Conservation (phyloP, 257 asterid genomes). For the Solanum peruvianum region DNA sequence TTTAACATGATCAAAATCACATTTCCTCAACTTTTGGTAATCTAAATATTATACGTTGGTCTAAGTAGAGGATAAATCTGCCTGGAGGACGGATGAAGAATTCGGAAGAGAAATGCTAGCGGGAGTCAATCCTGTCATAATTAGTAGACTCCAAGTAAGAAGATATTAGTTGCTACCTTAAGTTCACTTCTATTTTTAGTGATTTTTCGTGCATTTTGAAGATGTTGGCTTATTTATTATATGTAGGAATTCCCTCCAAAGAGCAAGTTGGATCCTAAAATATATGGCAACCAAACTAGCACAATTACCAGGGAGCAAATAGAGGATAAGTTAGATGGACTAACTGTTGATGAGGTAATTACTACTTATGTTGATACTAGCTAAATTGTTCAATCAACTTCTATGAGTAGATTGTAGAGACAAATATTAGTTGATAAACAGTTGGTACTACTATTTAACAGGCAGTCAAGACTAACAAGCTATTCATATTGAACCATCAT, state of each 20-base stretch:
- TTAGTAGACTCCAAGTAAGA: constrained; percentile 14
- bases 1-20: background rate
- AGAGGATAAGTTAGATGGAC: constrained; percentile 6
- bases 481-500: constrained; percentile 16
- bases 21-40: background rate
- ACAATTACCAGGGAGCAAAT: constrained; percentile 7
- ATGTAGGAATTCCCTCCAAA: constrained; percentile 11
- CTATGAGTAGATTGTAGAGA: background rate
- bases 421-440: background rate
- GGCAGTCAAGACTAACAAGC: constrained; percentile 5
- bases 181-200: background rate
- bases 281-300: constrained; percentile 8
- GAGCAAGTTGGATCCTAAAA: constrained; percentile 9
- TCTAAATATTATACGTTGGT: background rate
- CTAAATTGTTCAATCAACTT: background rate
- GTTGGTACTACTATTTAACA: background rate
- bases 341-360: constrained; percentile 6
- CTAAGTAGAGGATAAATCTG: constrained; percentile 9
- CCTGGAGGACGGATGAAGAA: constrained; percentile 24
- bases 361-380: background rate
- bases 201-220: background rate
- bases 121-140: constrained; percentile 14
- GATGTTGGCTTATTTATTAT: background rate
- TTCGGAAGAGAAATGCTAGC: constrained; percentile 19
- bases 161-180: background rate